Evolutionary conservation across 805 yeast genomes (phyloP), one percentile per base, ranked within the genome.

Genomic region (Spathaspora gorwiae): DNA sequence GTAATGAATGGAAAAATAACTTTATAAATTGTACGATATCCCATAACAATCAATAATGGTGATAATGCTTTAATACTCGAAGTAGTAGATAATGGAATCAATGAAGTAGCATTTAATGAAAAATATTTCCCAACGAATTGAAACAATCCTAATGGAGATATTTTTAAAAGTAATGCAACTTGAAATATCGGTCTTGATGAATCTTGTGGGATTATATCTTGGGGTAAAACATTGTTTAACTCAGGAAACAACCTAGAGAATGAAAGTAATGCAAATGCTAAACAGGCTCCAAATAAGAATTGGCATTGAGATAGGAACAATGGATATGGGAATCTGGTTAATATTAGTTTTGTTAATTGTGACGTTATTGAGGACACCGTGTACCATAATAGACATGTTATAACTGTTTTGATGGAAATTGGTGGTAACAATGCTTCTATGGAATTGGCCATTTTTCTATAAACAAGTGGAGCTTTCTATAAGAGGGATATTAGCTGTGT

Each of bases 21-120:
- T n/a, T 65, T 63, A 53, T 80, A 80, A 10, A 70, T 59, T 24
- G 75, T 8, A 47, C 82, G 67, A 56, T 83, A 84, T 2, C 83
- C 76, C 0, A 71, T 37, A 1, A 83, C 81, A 30, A 83, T 76
- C 19, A 83, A 62, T 37, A 83, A 60, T 0, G 90, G 90, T 2
- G 85, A 77, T 24, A 84, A 60, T 0, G 88, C 82, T 62, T 83
- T 77, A n/a, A 84, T 73, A 46, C 86, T 81, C 1, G 87, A 81
- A 1, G 83, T 86, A 0, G 89, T 80, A 0, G 88, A 83, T 11
- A 83, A 75, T 0, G 87, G 81, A 6, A 83, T 81, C 36, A 79
- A 54, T 6, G 86, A 76, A 0, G 87, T 82, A 0, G 89, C 88
- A 33, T 77, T 74, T 35, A 83, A 74, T 4, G 81, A 77, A 56